A percentile compares a stretch with the other conserved stretches of the same genome.
Conservation (phyloP, 805 yeast genomes). For the Saitoella complicata region DNA sequence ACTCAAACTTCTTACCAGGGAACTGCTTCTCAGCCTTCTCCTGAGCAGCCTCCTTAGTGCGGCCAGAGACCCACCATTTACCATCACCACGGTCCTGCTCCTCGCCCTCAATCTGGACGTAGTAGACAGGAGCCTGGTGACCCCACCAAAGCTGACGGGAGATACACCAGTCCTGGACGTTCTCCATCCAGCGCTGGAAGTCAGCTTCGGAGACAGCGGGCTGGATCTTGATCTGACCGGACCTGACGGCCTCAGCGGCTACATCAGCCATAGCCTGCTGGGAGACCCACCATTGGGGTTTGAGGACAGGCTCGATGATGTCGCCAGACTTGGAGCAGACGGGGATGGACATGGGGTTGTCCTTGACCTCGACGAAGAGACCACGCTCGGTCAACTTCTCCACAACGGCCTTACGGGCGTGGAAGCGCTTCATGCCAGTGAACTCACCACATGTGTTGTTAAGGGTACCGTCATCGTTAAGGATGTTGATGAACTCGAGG, state of each 20-base stretch:
- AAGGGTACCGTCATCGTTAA: constrained; percentile 81
- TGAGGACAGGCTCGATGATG: constrained; percentile 85
- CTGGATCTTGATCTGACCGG: constrained; percentile 62
- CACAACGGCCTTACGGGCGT: constrained; percentile 75
- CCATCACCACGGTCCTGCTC: constrained; percentile 47
- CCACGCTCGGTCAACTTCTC: constrained; percentile 61
- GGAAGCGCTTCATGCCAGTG: constrained; percentile 82
- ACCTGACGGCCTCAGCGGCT: constrained; percentile 71
- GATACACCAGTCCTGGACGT: constrained; percentile 98
- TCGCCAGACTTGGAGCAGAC: constrained; percentile 93
- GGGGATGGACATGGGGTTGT: constrained; percentile 93
- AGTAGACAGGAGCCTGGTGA: constrained; percentile 94
- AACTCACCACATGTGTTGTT: constrained; percentile 91
- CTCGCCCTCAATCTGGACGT: constrained; percentile 59
- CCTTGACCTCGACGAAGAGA: constrained; percentile 67
- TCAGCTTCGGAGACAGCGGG: constrained; percentile 88
- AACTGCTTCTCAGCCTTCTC: constrained; percentile 62
- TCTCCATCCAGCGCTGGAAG: constrained; percentile 87
- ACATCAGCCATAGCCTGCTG: constrained; percentile 77
- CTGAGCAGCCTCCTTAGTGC: constrained; percentile 66
- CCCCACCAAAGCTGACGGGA: constrained; percentile 95
- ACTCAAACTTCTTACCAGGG: constrained; percentile 49
- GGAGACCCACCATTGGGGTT: constrained; percentile 99
- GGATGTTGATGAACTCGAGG: constrained; percentile 73
- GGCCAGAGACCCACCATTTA: constrained; percentile 81